Evolutionary conservation across 2,329 filamentous ascomycete genomes (phyloP).

Genomic region (Xylaria sp.): DNA sequence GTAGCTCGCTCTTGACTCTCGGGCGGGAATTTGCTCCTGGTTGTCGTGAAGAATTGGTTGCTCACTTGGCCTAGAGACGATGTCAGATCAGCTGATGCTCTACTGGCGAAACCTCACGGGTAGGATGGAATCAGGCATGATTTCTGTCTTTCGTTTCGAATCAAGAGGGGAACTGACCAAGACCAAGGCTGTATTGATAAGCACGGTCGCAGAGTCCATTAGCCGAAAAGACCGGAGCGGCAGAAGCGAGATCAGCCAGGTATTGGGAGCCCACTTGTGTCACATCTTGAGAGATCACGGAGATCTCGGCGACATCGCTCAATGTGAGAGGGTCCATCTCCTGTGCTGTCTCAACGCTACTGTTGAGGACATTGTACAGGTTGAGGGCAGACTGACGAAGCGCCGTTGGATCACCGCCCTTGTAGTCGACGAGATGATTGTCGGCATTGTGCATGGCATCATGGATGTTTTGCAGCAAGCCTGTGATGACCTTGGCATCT

Average conservation of each 20-base stretch:
- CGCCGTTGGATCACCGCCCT: conserved; percentile 5
- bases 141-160: not conserved
- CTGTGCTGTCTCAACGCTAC: not conserved
- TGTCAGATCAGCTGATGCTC: not conserved
- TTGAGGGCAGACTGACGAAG: conserved; percentile 11
- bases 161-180: conserved; percentile 12
- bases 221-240: conserved; percentile 6
- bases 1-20: conserved; percentile 6
- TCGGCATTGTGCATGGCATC: conserved; percentile 15
- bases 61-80: conserved; percentile 6
- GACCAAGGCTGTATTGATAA: not conserved
- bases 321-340: conserved; percentile 12
- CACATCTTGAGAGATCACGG: not conserved
- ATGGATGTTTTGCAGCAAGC: conserved; percentile 7
- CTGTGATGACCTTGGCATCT: not conserved
- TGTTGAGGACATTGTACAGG: conserved; percentile 8
- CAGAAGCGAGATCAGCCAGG: conserved; percentile 9
- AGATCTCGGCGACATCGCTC: conserved; percentile 18
- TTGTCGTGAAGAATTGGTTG: conserved; percentile 14
- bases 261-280: conserved; percentile 9
- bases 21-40: conserved; percentile 14
- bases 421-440: conserved; percentile 11
- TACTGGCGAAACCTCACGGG: not conserved
- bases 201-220: conserved; percentile 11
- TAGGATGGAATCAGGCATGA: not conserved